These are phyloP conservation scores for Pythium rhizo-oryzae DNA, from an alignment of 352 stramenopile species.

Conservation along the genomic window DNA sequence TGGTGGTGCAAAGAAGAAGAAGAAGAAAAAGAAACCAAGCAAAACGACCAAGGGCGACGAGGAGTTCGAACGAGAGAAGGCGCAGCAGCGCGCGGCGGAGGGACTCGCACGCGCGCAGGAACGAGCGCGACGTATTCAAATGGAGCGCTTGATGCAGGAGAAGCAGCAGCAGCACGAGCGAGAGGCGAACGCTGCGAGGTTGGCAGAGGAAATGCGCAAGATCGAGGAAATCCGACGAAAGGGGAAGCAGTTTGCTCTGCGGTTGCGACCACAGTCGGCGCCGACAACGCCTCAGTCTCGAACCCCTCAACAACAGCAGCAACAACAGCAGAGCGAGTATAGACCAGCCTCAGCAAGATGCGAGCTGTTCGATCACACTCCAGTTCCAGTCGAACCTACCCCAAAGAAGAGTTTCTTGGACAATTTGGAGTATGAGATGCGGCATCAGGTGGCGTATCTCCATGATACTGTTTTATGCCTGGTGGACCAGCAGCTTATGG, in stretches of 20 bases:
- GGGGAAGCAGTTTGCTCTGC: slow-evolving; percentile 33
- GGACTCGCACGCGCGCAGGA: slow-evolving; percentile 25
- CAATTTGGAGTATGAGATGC: slow-evolving; percentile 20
- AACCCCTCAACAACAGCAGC: background rate
- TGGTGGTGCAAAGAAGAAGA: slow-evolving; percentile 12
- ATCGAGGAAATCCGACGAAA: slow-evolving; percentile 30
- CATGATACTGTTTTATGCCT: background rate
- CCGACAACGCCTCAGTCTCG: slow-evolving; percentile 15
- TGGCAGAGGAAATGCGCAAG: slow-evolving; percentile 33
- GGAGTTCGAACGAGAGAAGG: slow-evolving; percentile 3
- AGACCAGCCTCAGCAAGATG: background rate
- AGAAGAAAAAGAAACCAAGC: slow-evolving; percentile 7
- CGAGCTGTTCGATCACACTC: too few relatives aligned
- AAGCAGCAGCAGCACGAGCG: slow-evolving; percentile 25
- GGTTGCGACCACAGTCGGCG: slow-evolving; percentile 30
- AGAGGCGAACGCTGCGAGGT: slow-evolving; percentile 22
- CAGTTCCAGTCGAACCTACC: background rate
- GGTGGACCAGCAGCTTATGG: background rate
- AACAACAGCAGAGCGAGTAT: background rate
- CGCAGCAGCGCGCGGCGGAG: slow-evolving; percentile 11
- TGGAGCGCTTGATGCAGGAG: slow-evolving; percentile 10
- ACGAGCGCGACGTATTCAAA: slow-evolving; percentile 23
- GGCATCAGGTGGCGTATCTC: slow-evolving; percentile 11
- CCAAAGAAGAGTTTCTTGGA: slow-evolving; percentile 9
- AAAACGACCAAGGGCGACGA: background rate